Conservation (phyloP, 805 yeast species). For the Lipomyces sp. region DNA sequence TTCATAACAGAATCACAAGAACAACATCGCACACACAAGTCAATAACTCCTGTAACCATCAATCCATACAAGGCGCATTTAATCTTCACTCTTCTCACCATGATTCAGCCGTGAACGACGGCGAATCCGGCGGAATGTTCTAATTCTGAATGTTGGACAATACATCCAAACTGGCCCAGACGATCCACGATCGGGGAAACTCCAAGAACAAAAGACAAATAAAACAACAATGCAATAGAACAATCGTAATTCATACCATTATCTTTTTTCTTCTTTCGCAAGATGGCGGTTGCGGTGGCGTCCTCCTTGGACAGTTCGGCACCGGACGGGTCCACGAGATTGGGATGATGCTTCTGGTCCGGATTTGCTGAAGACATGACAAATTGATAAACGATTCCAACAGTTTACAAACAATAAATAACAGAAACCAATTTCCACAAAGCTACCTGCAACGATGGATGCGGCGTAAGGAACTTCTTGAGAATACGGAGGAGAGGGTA, state of each 20-base stretch:
- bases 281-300: slow-evolving; percentile 93
- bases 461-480: neutral
- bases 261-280: slow-evolving; percentile 97
- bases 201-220: neutral
- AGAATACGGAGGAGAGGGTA: neutral
- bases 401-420: slow-evolving; percentile 7
- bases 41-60: neutral
- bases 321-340: slow-evolving; percentile 69
- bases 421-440: slow-evolving; percentile 11
- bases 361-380: slow-evolving; percentile 19
- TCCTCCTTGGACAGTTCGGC: slow-evolving; percentile 60
- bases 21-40: neutral
- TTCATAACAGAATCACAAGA: too few relatives aligned
- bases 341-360: slow-evolving; percentile 44
- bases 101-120: neutral
- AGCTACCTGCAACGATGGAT: neutral
- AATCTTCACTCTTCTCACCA: neutral
- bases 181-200: neutral
- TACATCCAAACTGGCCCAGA: neutral
- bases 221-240: neutral
- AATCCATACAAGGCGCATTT: neutral
- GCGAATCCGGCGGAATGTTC: neutral
- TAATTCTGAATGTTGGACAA: neutral
- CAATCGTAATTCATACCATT: slow-evolving; percentile 53
- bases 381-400: neutral